Conservation (phyloP, 306 rosid genomes). For the Notholithocarpus densiflorus region DNA sequence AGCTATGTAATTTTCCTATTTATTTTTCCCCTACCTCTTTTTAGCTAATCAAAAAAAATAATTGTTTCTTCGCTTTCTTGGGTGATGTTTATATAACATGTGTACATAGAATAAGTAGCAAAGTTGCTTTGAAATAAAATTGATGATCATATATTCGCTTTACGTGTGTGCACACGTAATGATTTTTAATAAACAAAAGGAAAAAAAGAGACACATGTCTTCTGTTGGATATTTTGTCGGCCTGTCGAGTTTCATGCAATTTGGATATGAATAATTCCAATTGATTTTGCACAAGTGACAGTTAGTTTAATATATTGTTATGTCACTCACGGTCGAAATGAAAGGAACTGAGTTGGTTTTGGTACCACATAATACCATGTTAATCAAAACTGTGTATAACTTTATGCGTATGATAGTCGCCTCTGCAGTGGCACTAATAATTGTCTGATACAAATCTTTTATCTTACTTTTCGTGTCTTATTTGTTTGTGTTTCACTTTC, state of each 20-base stretch:
- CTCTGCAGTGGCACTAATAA: too few relatives aligned
- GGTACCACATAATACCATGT: background rate
- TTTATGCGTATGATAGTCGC: too few relatives aligned
- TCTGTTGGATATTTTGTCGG: constrained; percentile 49
- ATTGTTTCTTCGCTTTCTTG: background rate
- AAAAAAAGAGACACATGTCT: constrained; percentile 49
- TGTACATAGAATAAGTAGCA: constrained; percentile 18
- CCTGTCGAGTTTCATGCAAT: constrained; percentile 5
- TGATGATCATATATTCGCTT: constrained; percentile 24
- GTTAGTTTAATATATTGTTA: background rate
- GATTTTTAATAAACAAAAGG: constrained; percentile 3
- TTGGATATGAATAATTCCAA: background rate
- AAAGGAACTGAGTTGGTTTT: background rate
- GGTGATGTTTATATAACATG: background rate
- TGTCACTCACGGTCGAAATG: background rate
- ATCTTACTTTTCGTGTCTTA: too few relatives aligned
- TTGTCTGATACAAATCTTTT: too few relatives aligned
- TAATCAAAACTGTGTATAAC: background rate
- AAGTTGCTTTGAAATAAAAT: constrained; percentile 26
- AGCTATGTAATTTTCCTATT: background rate
- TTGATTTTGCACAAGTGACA: background rate
- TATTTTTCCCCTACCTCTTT: background rate
- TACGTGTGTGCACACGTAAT: constrained; percentile 46
- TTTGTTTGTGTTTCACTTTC: too few relatives aligned
- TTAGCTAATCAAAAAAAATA: background rate